Evolutionary conservation across 1,284 basidiomycete species (phyloP).

Genomic region (Leccinum fallax): DNA sequence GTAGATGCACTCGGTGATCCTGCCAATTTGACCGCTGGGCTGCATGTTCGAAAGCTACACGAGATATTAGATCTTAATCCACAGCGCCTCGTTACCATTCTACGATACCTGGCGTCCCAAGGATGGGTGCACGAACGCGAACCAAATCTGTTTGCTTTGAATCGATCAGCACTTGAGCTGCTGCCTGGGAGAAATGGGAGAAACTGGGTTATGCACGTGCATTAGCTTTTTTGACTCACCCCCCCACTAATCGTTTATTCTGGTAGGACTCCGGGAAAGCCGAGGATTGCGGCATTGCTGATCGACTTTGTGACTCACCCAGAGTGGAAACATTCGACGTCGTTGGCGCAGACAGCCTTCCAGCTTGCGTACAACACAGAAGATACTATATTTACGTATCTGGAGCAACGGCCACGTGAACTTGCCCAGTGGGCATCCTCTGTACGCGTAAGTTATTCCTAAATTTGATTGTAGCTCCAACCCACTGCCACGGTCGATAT

Average conservation of each 20-base stretch:
- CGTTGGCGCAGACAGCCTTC: conserved; percentile 25
- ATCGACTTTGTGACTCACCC: conserved; percentile 24
- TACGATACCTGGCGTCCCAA: conserved; percentile 25
- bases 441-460: conserved; percentile 6
- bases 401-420: conserved; percentile 2
- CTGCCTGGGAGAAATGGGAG: conserved; percentile 22
- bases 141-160: conserved; percentile 23
- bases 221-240: background rate
- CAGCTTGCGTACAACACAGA: conserved; percentile 26
- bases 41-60: conserved; percentile 20
- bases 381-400: conserved; percentile 21
- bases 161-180: conserved; percentile 27
- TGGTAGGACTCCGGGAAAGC: conserved; percentile 27
- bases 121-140: conserved; percentile 29
- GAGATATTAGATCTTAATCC: conserved; percentile 23
- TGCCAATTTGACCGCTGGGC: conserved; percentile 7
- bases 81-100: conserved; percentile 19
- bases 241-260: background rate
- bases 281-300: conserved; percentile 21
- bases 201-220: conserved; percentile 21
- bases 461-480: background rate
- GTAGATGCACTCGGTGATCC: conserved; percentile 22
- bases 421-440: conserved; percentile 11
- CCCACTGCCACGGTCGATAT: background rate
- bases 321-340: conserved; percentile 28